phyloP scores from a whole-genome alignment of 1,284 basidiomycete species.

The Pseudozyma tsukubaensis region DNA sequence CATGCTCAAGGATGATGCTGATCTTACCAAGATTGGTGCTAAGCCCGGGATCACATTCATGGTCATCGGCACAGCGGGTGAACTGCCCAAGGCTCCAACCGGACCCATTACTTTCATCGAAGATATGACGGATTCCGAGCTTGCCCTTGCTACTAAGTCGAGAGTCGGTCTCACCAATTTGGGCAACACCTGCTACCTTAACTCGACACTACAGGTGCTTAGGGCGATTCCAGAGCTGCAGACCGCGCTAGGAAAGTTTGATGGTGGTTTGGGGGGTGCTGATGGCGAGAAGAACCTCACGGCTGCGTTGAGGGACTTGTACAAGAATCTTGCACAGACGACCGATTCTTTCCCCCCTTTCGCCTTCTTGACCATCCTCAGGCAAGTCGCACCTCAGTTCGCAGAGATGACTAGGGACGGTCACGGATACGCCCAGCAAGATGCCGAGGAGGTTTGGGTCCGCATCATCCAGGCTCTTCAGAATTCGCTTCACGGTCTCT shows the following conservation, averaged over 20 bases:
- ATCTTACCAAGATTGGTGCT: constrained; percentile 82
- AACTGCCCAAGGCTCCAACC: constrained; percentile 86
- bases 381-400: constrained; percentile 89
- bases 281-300: constrained; percentile 70
- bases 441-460: constrained; percentile 95
- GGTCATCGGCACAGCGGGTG: constrained; percentile 81
- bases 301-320: constrained; percentile 79
- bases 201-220: constrained; percentile 90
- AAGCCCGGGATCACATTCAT: constrained; percentile 73
- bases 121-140: constrained; percentile 86
- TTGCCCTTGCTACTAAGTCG: constrained; percentile 76
- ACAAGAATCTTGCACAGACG: constrained; percentile 78
- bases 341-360: constrained; percentile 82
- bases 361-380: constrained; percentile 77
- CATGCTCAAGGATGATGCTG: constrained; percentile 84
- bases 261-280: constrained; percentile 46
- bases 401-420: constrained; percentile 75
- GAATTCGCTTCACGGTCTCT: constrained; percentile 71
- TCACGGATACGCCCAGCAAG: constrained; percentile 83
- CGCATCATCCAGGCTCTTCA: constrained; percentile 84
- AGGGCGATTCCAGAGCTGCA: constrained; percentile 90
- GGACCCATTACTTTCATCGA: constrained; percentile 82
- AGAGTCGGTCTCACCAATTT: constrained; percentile 63
- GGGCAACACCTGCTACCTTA: constrained; percentile 96
- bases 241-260: constrained; percentile 57